A percentile compares a stretch with the other conserved stretches of the same genome.
phyloP scores from a whole-genome alignment of 306 rosid genomes.

The Cicer arietinum region DNA sequence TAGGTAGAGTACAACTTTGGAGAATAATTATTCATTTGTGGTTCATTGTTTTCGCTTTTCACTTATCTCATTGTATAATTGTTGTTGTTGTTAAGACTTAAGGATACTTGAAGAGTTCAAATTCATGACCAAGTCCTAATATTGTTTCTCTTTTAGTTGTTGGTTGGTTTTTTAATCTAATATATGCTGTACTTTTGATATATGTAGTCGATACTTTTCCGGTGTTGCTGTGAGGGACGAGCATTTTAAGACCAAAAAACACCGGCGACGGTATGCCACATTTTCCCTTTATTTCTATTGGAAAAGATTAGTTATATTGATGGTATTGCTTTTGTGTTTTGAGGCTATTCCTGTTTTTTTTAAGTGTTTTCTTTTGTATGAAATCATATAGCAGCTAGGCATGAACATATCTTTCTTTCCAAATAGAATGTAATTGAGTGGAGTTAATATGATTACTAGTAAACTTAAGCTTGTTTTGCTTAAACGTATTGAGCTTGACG shows the following conservation, averaged over 20 bases:
- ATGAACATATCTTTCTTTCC: conserved; percentile 12
- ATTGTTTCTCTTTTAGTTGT: not conserved
- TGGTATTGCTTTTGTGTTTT: conserved; percentile 12
- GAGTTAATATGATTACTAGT: conserved; percentile 8
- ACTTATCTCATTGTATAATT: conserved; percentile 1
- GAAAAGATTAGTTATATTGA: conserved; percentile 28
- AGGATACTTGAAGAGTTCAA: conserved; percentile 14
- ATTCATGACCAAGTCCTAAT: not conserved
- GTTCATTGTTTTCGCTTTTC: not conserved
- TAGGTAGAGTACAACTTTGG: not conserved
- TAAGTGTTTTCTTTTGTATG: conserved; percentile 21
- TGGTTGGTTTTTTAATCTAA: conserved; percentile 1
- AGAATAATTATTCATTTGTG: not conserved
- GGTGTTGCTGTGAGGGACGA: conserved; percentile 82
- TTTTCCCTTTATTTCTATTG: not conserved
- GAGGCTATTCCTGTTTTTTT: conserved; percentile 17
- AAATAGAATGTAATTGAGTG: not conserved
- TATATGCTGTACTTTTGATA: not conserved
- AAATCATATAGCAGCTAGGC: not conserved
- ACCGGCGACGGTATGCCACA: conserved; percentile 69
- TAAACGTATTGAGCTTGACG: not conserved
- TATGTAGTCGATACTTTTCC: conserved; percentile 84
- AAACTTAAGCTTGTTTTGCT: conserved; percentile 14
- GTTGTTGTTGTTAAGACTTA: not conserved
- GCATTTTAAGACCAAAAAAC: conserved; percentile 90